These are phyloP conservation scores for Sclerotinia sclerotiorum DNA, from an alignment of 2,329 filamentous ascomycete genomes.

Conservation along the genomic window DNA sequence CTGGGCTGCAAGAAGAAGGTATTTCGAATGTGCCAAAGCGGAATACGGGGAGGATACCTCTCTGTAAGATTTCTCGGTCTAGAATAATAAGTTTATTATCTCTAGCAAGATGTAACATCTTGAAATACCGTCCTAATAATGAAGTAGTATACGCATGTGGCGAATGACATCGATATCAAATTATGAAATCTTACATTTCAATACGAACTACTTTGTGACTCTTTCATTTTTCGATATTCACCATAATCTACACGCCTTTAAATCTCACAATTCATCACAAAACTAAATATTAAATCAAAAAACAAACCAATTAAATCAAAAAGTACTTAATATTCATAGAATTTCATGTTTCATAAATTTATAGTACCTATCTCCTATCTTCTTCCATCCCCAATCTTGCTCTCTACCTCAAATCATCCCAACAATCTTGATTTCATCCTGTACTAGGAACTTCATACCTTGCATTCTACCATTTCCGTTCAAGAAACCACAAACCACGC, in stretches of 20 bases:
- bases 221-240: no score
- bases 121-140: neutral
- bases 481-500: no score
- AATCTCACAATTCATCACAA: neutral
- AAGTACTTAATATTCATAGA: neutral
- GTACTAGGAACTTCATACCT: neutral
- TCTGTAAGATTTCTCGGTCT: no score
- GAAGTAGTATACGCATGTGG: neutral
- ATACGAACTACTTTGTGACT: no score
- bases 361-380: neutral
- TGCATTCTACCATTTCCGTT: neutral
- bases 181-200: neutral
- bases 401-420: neutral
- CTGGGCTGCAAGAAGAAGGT: conserved; percentile 30
- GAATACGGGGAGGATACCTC: neutral
- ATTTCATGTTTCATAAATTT: neutral
- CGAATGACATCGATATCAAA: neutral
- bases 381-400: no score
- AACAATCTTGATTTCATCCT: neutral
- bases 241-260: no score
- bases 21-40: conserved; percentile 30
- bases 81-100: neutral
- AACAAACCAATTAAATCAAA: neutral
- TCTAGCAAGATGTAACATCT: neutral
- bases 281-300: neutral